A percentile compares a stretch with the other conserved stretches of the same genome.
Conservation (phyloP, 2,329 filamentous ascomycete species). For the Calonectria henricotiae region DNA sequence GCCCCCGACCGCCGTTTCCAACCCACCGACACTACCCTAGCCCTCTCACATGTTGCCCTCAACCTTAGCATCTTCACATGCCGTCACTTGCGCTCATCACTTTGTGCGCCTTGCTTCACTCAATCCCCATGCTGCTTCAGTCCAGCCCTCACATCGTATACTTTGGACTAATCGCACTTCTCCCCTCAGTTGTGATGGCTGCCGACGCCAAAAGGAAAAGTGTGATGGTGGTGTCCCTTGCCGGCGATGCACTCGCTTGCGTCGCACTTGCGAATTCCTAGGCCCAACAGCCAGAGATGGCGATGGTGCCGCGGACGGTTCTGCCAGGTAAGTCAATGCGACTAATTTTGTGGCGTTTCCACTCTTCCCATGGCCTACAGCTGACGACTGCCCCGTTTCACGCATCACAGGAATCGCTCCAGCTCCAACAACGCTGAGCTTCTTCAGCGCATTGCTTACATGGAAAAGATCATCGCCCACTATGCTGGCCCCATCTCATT, state of each 20-base stretch:
- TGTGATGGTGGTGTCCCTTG: constrained; percentile 72
- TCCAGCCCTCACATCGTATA: neutral
- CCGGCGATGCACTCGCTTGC: constrained; percentile 68
- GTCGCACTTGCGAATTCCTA: constrained; percentile 67
- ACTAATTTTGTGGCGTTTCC: neutral
- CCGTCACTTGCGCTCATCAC: constrained; percentile 3
- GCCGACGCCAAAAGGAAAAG: constrained; percentile 71
- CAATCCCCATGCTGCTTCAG: neutral
- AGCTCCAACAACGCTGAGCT: constrained; percentile 49
- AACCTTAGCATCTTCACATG: constrained; percentile 24
- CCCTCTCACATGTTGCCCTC: constrained; percentile 3
- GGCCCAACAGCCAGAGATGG: constrained; percentile 55
- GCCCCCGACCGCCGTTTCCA: neutral
- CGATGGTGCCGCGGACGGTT: constrained; percentile 49
- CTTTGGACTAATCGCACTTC: constrained; percentile 14
- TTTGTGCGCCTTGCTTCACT: neutral
- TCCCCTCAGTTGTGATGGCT: constrained; percentile 66
- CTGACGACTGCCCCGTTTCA: constrained; percentile 37
- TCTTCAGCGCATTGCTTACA: constrained; percentile 51
- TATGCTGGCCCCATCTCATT: constrained; percentile 62
- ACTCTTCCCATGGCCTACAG: neutral
- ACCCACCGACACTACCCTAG: neutral
- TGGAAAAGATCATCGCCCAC: constrained; percentile 67
- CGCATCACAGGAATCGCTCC: constrained; percentile 46
- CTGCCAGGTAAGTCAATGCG: constrained; percentile 42